These are phyloP conservation scores for Zelonia costaricensis DNA, from an alignment of 208 protist species.

Conservation along the genomic window DNA sequence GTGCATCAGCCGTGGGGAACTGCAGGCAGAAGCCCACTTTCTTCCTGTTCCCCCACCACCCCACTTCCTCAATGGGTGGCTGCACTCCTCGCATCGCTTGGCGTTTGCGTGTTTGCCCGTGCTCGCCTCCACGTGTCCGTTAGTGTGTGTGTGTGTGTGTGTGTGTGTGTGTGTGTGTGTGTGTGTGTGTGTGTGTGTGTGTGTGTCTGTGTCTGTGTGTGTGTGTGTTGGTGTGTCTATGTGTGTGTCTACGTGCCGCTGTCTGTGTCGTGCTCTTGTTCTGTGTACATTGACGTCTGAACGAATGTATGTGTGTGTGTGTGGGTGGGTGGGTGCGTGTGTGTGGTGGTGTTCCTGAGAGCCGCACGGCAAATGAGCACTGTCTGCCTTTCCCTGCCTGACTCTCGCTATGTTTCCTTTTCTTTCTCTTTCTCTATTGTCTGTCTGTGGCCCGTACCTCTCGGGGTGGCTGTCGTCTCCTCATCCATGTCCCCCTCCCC, in stretches of 20 bases:
- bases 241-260: background rate
- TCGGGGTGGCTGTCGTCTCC: background rate
- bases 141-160: no score
- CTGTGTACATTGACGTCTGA: background rate
- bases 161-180: slow-evolving; percentile 1
- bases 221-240: background rate
- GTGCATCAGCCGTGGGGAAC: no score
- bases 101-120: no score
- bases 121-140: no score
- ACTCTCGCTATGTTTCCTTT: slow-evolving; percentile 3
- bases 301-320: background rate
- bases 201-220: background rate
- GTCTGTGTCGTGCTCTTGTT: background rate
- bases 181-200: background rate
- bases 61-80: no score
- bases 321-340: background rate
- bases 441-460: background rate
- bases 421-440: slow-evolving; percentile 9
- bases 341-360: background rate
- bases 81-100: no score
- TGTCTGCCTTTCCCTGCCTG: background rate
- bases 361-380: no score
- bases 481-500: background rate
- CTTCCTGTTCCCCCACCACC: no score
- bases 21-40: no score